Conservation (phyloP, 2,329 filamentous ascomycete genomes). For the Talaromyces sp. region DNA sequence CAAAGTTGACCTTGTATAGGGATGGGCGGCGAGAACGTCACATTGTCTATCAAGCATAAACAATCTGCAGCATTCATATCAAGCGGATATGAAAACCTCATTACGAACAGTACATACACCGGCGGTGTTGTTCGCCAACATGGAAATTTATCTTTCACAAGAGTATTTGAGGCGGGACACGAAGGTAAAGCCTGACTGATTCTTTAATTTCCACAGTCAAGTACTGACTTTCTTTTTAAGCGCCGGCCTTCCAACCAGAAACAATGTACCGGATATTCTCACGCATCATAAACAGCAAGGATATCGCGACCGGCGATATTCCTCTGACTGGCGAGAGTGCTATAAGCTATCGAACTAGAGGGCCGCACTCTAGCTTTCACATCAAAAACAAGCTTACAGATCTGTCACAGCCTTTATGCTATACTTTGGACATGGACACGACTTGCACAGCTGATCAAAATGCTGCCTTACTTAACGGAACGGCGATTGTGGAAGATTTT, state of each 20-base stretch:
- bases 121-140: conserved; percentile 46
- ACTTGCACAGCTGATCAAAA: conserved; percentile 43
- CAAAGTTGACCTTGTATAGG: conserved; percentile 18
- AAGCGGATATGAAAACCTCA: conserved; percentile 46
- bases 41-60: conserved; percentile 45
- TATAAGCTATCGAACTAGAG: conserved; percentile 35
- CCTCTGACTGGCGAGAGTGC: conserved; percentile 25
- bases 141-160: conserved; percentile 46
- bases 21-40: conserved; percentile 52
- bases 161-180: conserved; percentile 46
- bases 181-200: not conserved
- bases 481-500: conserved; percentile 43
- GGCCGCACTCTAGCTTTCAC: conserved; percentile 34
- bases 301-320: conserved; percentile 50
- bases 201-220: not conserved
- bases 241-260: conserved; percentile 49
- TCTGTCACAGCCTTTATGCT: conserved; percentile 39
- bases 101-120: conserved; percentile 37
- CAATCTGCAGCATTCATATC: conserved; percentile 40
- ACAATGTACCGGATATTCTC: conserved; percentile 52
- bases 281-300: conserved; percentile 37
- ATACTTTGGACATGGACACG: conserved; percentile 32
- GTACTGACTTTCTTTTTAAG: conserved; percentile 22
- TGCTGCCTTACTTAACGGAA: conserved; percentile 38
- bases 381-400: conserved; percentile 43